Percentiles rank a stretch among this genome's conserved stretches.
These are phyloP conservation scores for Fusarium anguioides DNA, from an alignment of 2,329 filamentous ascomycete genomes.

Conservation along the genomic window DNA sequence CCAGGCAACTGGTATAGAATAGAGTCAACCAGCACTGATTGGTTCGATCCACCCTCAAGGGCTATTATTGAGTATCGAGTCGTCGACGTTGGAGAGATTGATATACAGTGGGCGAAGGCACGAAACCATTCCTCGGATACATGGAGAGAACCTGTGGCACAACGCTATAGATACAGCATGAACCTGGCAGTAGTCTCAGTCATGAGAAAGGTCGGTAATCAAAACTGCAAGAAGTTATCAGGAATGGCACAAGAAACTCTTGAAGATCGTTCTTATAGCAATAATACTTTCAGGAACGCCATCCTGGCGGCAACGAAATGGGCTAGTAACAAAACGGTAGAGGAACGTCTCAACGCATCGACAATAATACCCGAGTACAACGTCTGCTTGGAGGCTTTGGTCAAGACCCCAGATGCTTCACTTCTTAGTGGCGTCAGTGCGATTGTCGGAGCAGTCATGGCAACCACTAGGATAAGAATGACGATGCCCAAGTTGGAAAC, in stretches of 20 bases:
- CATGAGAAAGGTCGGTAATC: neutral
- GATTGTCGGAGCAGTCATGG: conserved; percentile 4
- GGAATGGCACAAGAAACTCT: neutral
- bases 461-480: neutral
- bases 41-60: neutral
- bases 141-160: conserved; percentile 1
- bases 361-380: neutral
- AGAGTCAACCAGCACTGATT: neutral
- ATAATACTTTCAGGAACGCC: neutral
- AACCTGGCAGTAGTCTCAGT: neutral
- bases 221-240: neutral
- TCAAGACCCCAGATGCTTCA: neutral
- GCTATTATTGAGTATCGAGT: neutral
- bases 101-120: conserved; percentile 5
- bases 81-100: neutral
- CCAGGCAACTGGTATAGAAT: conserved; percentile 3
- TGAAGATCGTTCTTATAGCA: neutral
- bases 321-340: neutral
- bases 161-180: neutral
- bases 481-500: neutral
- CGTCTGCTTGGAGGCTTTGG: conserved; percentile 1
- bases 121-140: neutral
- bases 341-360: neutral
- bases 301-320: neutral
- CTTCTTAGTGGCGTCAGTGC: neutral